Evolutionary conservation across 2,329 filamentous ascomycete genomes (phyloP).

Genomic region (Ustulina deusta): DNA sequence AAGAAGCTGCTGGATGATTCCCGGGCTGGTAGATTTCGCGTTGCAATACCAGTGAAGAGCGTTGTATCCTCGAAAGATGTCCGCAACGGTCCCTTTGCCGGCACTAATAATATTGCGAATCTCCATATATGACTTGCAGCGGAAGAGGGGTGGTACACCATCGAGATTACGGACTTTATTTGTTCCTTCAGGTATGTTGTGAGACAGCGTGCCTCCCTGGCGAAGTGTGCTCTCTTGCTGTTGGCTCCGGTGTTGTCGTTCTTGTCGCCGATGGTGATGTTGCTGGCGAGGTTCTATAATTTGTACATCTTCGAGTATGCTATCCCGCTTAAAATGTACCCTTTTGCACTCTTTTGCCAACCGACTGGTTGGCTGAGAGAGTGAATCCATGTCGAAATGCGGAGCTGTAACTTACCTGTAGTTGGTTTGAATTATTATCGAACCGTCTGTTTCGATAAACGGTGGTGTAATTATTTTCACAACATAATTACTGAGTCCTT

Average conservation of each 20-base stretch:
- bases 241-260: not conserved
- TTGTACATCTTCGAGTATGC: conserved; percentile 14
- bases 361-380: not conserved
- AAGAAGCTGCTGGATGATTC: conserved; percentile 28
- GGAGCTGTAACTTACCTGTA: not conserved
- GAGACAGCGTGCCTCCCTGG: not conserved
- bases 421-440: not conserved
- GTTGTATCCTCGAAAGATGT: conserved; percentile 35
- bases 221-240: not conserved
- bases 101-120: conserved; percentile 19
- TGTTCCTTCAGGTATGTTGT: not conserved
- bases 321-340: conserved; percentile 24
- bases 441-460: not conserved
- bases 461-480: not conserved
- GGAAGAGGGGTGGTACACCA: conserved; percentile 33
- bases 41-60: conserved; percentile 39
- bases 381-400: conserved; percentile 11
- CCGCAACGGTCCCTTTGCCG: conserved; percentile 16
- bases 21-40: conserved; percentile 33
- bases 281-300: conserved; percentile 1
- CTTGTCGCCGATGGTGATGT: too few relatives aligned
- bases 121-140: conserved; percentile 26
- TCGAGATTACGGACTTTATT: not conserved
- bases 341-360: not conserved
- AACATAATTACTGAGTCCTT: not conserved